Base-by-base conservation (phyloP, 305 asterid species). In the Fraxinus velutina region DNA sequence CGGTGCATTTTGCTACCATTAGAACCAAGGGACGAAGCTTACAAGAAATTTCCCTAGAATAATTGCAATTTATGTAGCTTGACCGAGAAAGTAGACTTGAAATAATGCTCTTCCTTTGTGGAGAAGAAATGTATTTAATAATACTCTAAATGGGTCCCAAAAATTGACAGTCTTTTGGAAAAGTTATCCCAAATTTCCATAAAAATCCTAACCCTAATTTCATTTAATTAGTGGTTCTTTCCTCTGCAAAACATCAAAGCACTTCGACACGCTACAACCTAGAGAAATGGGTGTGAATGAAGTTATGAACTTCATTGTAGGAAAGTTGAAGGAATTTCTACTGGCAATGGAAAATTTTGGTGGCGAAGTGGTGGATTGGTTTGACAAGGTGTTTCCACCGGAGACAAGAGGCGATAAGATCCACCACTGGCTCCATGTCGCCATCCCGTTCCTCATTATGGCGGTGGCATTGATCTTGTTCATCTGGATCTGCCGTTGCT, bases 361-460 rank as follows among this genome's bases (percentile, higher is more conserved):
- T 7, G 72, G 55, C 2, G 70, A 80, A 5, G 80, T 70, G 2
- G 1, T 86, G 24, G 42, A 34, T 1, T 87, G 90, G 92, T 64
- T 86, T 12, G 89, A 88, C 55, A 9, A 71, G 13, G 72, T 82
- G 6, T 75, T 89, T 32, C 88, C 91, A 29, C 90, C 90, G n/a
- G 93, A 85, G 1, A 89, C 90, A 30, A 81, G 91, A 70, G 81
- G 82, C n/a, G 86, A 79, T 30, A 84, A 79, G 75, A 79, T 90
- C 85, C 68, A 68, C 73, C 87, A 83, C 76, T 90, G 91, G 88
- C n/a, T 85, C 78, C 85, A 79, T 1, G 13, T 82, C 1, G 91
- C 86, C 15, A 34, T 62, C 39, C 86, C 81, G 6, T 78, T 77
- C 74, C 78, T 85, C 57, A 47, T 42, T 62, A 79, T 77, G 36